A percentile compares a stretch with the other conserved stretches of the same genome.
These are phyloP conservation scores for Nothophoma quercina DNA, from an alignment of 2,329 filamentous ascomycete genomes.

Conservation along the genomic window DNA sequence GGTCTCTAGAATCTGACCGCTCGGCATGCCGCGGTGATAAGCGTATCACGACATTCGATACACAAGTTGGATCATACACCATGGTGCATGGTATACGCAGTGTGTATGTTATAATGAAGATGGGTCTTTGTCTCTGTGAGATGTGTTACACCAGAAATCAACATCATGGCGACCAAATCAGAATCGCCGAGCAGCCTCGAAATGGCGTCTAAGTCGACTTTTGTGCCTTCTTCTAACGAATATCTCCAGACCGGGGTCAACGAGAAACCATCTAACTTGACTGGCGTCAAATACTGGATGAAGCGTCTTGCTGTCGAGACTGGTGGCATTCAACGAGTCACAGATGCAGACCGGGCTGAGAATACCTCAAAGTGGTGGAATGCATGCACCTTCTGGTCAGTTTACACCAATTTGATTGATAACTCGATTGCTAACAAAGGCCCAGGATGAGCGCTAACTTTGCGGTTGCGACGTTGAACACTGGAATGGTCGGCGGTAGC, in stretches of 20 bases:
- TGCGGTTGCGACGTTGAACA: conserved; percentile 48
- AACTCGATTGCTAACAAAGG: too few relatives aligned
- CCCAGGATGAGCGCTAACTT: conserved; percentile 25
- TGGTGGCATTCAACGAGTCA: conserved; percentile 32
- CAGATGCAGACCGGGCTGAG: conserved; percentile 28
- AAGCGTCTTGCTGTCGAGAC: conserved; percentile 30
- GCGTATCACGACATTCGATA: conserved; percentile 21
- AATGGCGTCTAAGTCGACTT: background rate
- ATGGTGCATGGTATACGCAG: background rate
- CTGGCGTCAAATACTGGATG: conserved; percentile 7
- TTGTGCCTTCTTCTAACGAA: background rate
- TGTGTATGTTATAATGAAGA: conserved; percentile 18
- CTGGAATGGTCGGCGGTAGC: conserved; percentile 41
- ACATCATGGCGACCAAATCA: background rate
- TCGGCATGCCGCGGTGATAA: conserved; percentile 21
- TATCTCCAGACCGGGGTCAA: background rate
- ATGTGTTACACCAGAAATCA: conserved; percentile 1
- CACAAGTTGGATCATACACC: background rate
- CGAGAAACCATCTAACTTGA: background rate
- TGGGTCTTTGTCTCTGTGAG: background rate
- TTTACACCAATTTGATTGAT: background rate
- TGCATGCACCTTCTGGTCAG: conserved; percentile 36
- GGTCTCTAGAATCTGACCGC: conserved; percentile 6
- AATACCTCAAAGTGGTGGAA: conserved; percentile 36
- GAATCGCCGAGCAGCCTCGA: background rate